Evolutionary conservation across 495 filamentous ascomycete species (phyloP), one percentile per base, ranked within the genome.

Genomic region (Daldinia loculata): DNA sequence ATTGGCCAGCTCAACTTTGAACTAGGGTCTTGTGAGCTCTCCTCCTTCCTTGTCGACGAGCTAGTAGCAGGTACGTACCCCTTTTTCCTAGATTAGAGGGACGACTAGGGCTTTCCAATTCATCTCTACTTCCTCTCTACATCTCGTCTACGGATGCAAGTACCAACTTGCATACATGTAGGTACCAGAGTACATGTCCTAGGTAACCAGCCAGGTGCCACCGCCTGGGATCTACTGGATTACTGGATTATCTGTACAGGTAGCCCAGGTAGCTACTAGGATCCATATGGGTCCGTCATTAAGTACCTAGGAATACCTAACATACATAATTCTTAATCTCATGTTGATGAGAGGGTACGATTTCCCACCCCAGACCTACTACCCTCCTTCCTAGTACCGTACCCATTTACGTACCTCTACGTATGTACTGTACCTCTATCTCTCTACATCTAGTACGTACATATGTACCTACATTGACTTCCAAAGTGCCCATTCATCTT

Each of bases 291-390:
- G 66, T 61, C 56, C 63, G 17, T 56, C 52, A 61, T 67, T 72
- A 22, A 48, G 43, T 48, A n/a, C n/a, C n/a, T n/a, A n/a, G n/a
- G n/a, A n/a, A n/a, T n/a, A n/a, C n/a, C n/a, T n/a, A n/a, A n/a
- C n/a, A n/a, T n/a, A 48, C 43, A 24, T 48, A 22, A 72, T 66
- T 66, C 65, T 69, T 53, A 68, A 72, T 65, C 56, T 69, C 70
- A 72, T 32, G 65, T 68, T 69, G 70, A 72, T 61, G 61, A 69
- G 48, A 60, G 43, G n/a, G 41, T 39, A 57, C 64, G 63, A 67
- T 30, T 61, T 61, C 63, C 56, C 43, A 58, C 17, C 50, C 27
- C 24, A 11, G 9, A 36, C 12, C 29, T n/a, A n/a, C n/a, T n/a
- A 56, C 30, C 29, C 34, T 34, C 17, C 53, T 56, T 30, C 41